Evolutionary conservation across 129 eudicot genomes (phyloP), one percentile per base, ranked within the genome.

Genomic region (Chrysanthemum lavandulifolium): DNA sequence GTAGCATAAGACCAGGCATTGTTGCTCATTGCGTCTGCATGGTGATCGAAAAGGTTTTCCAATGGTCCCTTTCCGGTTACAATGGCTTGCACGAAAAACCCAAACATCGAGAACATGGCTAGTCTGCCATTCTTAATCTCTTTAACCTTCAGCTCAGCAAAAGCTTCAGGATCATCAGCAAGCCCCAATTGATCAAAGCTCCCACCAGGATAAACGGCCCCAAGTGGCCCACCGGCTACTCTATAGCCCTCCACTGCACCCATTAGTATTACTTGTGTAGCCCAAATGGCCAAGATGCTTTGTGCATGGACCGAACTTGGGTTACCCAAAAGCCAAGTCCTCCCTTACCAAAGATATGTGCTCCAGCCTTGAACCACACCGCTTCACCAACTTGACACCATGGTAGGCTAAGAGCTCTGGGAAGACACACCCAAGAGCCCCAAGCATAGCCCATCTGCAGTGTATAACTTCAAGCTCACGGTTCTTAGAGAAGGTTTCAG

Each of bases 101-200:
- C 75, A 19, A 76, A 76, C 80, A 76, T 76, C 8, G 88, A 86
- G 55, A 86, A 86, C 91, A 86, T 86, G 33, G 88, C 88, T 0
- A 83, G 67, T 25, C 91, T 83, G 4, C 88, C 86, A 52, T 86
- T 86, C 84, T 86, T 83, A 80, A 86, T 31, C 66, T 86, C 87
- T 74, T 83, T 86, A 52, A 86, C 87, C 81, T 86, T 82, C 18
- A 86, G 79, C 67, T 83, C 91, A 13, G 87, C 91, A 53, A 86
- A 86, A 13, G 85, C 87, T 43, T 83, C 84, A 8, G 91, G 91
- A 11, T 86, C 87, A 31, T 86, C 87, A 0, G 91, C 91, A 57
- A 86, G 85, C 9, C 91, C 91, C 78, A 85, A 76, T 2, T 86
- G 89, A 75, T 82, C 89, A 14, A 85, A 85, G 76, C 86, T 85